phyloP scores from a whole-genome alignment of 2,329 filamentous ascomycete genomes.

The Diaporthe vexans region DNA sequence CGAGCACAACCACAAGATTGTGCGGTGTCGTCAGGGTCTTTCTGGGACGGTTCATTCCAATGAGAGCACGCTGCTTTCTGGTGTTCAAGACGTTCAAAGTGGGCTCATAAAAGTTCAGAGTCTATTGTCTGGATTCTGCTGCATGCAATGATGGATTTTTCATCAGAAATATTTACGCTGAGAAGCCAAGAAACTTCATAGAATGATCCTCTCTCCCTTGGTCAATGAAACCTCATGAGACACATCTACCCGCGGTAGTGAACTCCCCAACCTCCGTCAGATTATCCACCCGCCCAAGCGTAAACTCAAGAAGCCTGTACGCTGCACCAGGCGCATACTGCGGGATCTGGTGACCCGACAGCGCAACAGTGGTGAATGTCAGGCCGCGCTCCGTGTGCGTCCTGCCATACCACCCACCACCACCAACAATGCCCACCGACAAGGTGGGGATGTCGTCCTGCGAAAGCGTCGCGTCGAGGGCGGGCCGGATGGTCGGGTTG shows the following conservation, averaged over 20 bases:
- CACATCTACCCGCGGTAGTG: constrained; percentile 22
- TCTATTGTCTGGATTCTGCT: neutral
- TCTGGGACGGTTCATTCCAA: too few species aligned
- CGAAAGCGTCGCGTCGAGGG: neutral
- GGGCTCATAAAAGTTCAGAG: neutral
- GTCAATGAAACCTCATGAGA: neutral
- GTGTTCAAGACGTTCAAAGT: too few species aligned
- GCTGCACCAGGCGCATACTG: constrained; percentile 39
- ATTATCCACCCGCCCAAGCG: constrained; percentile 39
- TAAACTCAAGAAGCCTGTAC: constrained; percentile 38
- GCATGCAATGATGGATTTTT: too few species aligned
- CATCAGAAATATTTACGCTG: neutral
- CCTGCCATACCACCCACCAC: constrained; percentile 37
- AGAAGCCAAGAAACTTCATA: neutral
- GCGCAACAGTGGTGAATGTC: constrained; percentile 35
- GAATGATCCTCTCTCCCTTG: too few species aligned
- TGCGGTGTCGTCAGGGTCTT: neutral
- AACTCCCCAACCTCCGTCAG: constrained; percentile 35
- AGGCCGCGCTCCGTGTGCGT: constrained; percentile 38
- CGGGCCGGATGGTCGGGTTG: constrained; percentile 33
- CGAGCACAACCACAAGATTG: neutral
- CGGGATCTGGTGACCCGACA: constrained; percentile 38
- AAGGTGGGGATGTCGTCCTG: constrained; percentile 21
- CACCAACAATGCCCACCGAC: constrained; percentile 34
- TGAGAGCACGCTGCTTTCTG: neutral